Evolutionary conservation across 129 eudicot species (phyloP).

Genomic region (Mikania micrantha): DNA sequence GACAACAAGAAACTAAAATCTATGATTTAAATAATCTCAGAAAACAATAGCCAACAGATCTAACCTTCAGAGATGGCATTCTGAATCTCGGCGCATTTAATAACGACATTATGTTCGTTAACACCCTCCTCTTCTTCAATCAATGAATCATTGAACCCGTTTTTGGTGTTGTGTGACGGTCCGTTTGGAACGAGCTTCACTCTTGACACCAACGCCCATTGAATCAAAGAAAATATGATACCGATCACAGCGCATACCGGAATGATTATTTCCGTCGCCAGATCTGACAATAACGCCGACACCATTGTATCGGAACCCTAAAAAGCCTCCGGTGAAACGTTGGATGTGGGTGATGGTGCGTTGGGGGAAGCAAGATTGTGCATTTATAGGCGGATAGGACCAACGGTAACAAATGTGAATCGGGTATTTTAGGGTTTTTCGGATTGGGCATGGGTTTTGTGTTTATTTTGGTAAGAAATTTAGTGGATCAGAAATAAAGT

Average conservation of each 20-base stretch:
- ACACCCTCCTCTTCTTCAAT: constrained; percentile 92
- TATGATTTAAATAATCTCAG: too few relatives aligned
- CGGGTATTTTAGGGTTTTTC: constrained; percentile 16
- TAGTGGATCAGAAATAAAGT: neutral
- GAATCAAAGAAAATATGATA: constrained; percentile 62
- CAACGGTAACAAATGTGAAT: constrained; percentile 11
- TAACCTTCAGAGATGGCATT: constrained; percentile 90
- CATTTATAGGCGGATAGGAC: constrained; percentile 5
- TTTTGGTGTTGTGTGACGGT: constrained; percentile 33
- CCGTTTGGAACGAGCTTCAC: constrained; percentile 58
- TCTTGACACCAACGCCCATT: constrained; percentile 66
- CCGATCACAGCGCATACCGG: constrained; percentile 85
- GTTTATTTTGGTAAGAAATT: neutral
- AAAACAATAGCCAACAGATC: constrained; percentile 3
- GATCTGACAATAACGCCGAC: constrained; percentile 64
- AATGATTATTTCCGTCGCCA: constrained; percentile 66
- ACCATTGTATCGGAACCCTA: constrained; percentile 43
- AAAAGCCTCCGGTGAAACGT: constrained; percentile 12
- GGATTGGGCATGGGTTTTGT: neutral
- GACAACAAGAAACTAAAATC: too few relatives aligned
- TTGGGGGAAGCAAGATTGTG: neutral
- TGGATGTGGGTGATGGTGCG: too few relatives aligned
- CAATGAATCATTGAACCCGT: constrained; percentile 62
- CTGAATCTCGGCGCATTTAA: constrained; percentile 82
- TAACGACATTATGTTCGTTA: constrained; percentile 64